phyloP scores from a whole-genome alignment of 441 rosid genomes.

The Erodium texanum region DNA sequence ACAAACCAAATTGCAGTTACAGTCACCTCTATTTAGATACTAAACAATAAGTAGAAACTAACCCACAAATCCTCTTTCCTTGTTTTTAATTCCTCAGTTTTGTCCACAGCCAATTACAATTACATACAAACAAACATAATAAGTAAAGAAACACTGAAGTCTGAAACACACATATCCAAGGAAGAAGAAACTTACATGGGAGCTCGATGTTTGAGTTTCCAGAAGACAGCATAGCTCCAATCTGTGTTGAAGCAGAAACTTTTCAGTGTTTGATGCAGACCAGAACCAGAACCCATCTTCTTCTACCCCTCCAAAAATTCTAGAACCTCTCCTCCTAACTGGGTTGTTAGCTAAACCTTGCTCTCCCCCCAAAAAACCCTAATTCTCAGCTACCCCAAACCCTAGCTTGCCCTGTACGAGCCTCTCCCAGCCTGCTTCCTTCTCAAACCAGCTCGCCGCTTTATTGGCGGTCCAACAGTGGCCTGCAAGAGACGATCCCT shows the following conservation, averaged over 20 bases:
- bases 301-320: slow-evolving; percentile 7
- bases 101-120: not conserved
- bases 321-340: slow-evolving; percentile 20
- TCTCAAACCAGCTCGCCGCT: slow-evolving; percentile 77
- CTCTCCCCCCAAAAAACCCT: slow-evolving; percentile 23
- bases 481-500: slow-evolving; percentile 58
- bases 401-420: slow-evolving; percentile 91
- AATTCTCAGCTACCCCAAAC: slow-evolving; percentile 19
- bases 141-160: not conserved
- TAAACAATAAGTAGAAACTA: not conserved
- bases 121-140: not conserved
- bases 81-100: not conserved
- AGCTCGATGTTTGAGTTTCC: slow-evolving; percentile 72
- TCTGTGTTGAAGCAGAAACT: slow-evolving; percentile 65
- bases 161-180: not conserved
- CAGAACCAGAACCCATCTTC: slow-evolving; percentile 43
- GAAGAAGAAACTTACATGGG: slow-evolving; percentile 43
- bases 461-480: slow-evolving; percentile 78
- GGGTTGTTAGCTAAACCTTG: slow-evolving; percentile 10
- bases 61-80: slow-evolving; percentile 11
- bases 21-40: not conserved
- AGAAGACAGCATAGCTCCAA: slow-evolving; percentile 84
- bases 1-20: not conserved
- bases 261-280: slow-evolving; percentile 49
- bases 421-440: slow-evolving; percentile 99